A percentile compares a stretch with the other conserved stretches of the same genome.
These are phyloP conservation scores for Borealophlyctis nickersoniae DNA, from an alignment of 192 early-diverging fungal species.

Conservation along the genomic window DNA sequence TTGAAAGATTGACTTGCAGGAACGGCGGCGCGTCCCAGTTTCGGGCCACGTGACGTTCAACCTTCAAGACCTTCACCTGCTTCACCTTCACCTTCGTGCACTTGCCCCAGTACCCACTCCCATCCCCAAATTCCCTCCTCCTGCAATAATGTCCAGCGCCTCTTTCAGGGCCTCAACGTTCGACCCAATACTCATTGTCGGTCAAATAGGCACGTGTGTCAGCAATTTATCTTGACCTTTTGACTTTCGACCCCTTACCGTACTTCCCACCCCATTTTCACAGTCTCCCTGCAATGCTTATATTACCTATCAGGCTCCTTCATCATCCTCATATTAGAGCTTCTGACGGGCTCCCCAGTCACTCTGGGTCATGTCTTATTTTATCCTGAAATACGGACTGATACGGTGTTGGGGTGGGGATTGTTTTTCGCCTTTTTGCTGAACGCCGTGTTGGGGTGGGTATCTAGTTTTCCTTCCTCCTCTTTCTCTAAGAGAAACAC, in stretches of 20 bases:
- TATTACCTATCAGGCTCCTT: conserved; percentile 57
- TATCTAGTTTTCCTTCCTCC: no score
- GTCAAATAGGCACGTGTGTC: conserved; percentile 23
- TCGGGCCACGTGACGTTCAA: no score
- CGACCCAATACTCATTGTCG: conserved; percentile 23
- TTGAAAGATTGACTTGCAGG: no score
- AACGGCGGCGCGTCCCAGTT: no score
- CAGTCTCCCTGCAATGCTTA: conserved; percentile 53
- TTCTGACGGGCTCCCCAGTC: conserved; percentile 59
- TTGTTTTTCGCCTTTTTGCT: conserved; percentile 62
- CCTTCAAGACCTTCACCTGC: no score
- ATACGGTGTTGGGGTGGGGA: conserved; percentile 67
- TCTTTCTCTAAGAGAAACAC: no score
- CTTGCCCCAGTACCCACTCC: no score
- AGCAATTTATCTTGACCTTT: background rate
- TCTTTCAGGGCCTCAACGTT: conserved; percentile 24
- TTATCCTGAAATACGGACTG: conserved; percentile 54
- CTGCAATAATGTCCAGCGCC: conserved; percentile 19
- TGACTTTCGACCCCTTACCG: background rate
- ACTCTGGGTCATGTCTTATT: conserved; percentile 68
- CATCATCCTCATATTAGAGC: conserved; percentile 46
- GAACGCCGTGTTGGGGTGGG: conserved; percentile 61
- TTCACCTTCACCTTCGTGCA: no score
- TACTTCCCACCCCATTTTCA: background rate
- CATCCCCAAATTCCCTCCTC: no score